phyloP scores from a whole-genome alignment of 2,329 filamentous ascomycete genomes.

The Cytospora leucostoma region DNA sequence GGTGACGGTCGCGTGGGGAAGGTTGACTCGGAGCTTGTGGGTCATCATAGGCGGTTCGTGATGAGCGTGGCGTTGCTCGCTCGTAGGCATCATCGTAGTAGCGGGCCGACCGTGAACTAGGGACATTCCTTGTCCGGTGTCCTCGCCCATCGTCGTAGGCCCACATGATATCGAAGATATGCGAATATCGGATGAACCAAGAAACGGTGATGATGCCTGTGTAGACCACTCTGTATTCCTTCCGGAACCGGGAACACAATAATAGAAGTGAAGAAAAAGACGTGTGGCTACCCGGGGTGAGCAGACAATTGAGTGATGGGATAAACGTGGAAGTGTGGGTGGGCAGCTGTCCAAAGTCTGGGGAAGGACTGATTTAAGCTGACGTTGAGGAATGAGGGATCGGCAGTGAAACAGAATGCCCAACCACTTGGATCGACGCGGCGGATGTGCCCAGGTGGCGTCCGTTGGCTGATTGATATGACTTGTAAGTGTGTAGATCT shows the following conservation, averaged over 20 bases:
- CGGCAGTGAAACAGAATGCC: slow-evolving; percentile 20
- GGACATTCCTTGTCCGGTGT: slow-evolving; percentile 22
- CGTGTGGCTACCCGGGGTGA: background rate
- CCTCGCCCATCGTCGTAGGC: slow-evolving; percentile 23
- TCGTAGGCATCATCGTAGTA: slow-evolving; percentile 21
- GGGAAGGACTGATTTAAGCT: slow-evolving; percentile 5
- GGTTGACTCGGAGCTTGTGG: slow-evolving; percentile 3
- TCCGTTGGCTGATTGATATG: slow-evolving; percentile 2
- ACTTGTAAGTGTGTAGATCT: slow-evolving; percentile 8
- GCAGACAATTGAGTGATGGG: background rate
- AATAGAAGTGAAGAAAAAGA: background rate
- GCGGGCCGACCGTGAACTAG: slow-evolving; percentile 18
- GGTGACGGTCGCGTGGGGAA: slow-evolving; percentile 17
- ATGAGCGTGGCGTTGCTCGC: slow-evolving; percentile 16
- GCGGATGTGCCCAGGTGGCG: slow-evolving; percentile 4
- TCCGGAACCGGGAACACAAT: background rate
- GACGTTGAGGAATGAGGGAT: slow-evolving; percentile 18
- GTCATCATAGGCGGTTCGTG: slow-evolving; percentile 8
- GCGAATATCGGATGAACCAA: background rate
- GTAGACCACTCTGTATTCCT: background rate
- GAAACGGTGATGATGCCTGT: too few species aligned
- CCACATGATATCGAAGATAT: slow-evolving; percentile 17
- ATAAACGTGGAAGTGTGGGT: background rate
- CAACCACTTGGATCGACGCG: slow-evolving; percentile 7
- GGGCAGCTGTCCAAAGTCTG: slow-evolving; percentile 6